Conservation (phyloP, 345 rosid species). For the Firmiana major region DNA sequence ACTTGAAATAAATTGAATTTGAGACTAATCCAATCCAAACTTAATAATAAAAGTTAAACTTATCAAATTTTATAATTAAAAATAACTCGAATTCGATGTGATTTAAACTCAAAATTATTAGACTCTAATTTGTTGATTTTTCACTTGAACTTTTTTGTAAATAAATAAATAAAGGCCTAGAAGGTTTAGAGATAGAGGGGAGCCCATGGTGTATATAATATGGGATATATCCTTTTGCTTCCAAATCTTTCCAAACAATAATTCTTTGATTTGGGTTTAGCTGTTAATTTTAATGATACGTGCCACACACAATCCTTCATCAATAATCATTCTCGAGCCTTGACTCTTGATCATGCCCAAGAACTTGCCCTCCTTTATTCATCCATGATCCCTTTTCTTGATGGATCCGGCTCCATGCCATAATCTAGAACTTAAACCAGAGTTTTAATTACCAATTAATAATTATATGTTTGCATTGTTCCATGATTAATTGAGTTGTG, state of each 20-base stretch:
- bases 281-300: slow-evolving; percentile 14
- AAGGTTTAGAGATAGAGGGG: not conserved
- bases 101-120: too few relatives aligned
- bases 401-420: not conserved
- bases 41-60: too few relatives aligned
- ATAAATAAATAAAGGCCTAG: not conserved
- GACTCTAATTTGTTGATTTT: too few relatives aligned
- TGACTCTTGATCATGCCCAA: too few relatives aligned
- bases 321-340: slow-evolving; percentile 3
- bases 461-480: not conserved
- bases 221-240: slow-evolving; percentile 29
- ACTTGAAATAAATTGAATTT: too few relatives aligned
- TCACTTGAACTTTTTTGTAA: not conserved
- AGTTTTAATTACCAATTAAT: not conserved
- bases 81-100: too few relatives aligned
- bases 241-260: not conserved
- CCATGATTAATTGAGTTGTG: not conserved
- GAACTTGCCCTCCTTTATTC: slow-evolving; percentile 31
- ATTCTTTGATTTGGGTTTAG: slow-evolving; percentile 1
- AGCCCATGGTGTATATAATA: not conserved
- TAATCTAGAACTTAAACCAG: not conserved
- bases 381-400: slow-evolving; percentile 17
- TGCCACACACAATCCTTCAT: slow-evolving; percentile 29
- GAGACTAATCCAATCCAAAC: too few relatives aligned
- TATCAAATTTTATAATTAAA: too few relatives aligned